A percentile compares a stretch with the other conserved stretches of the same genome.
Evolutionary conservation across 1,284 basidiomycete genomes (phyloP).

Genomic region (Sanguinoderma infundibulare): DNA sequence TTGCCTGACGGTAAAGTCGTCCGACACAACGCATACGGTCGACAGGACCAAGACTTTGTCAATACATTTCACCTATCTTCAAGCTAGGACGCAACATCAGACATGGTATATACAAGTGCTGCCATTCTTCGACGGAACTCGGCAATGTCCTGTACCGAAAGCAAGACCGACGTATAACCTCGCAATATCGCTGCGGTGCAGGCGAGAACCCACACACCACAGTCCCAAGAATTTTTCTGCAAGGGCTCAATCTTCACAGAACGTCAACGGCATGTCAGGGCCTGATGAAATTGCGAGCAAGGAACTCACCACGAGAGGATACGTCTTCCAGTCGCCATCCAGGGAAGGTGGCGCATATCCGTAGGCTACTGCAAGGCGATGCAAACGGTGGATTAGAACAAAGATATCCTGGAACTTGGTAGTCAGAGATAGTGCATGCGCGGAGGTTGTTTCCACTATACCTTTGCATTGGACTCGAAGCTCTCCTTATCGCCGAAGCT

Average conservation of each 20-base stretch:
- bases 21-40: too few relatives aligned
- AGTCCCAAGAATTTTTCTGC: not conserved
- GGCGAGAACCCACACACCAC: not conserved
- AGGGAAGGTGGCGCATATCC: not conserved
- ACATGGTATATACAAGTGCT: not conserved
- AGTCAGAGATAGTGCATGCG: not conserved
- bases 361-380: not conserved
- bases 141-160: not conserved
- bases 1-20: too few relatives aligned
- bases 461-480: not conserved
- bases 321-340: not conserved
- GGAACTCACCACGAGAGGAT: not conserved
- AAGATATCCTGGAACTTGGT: not conserved
- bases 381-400: not conserved
- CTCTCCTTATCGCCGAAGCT: not conserved
- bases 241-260: not conserved
- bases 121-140: not conserved
- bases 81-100: not conserved
- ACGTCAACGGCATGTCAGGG: too few relatives aligned
- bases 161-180: not conserved
- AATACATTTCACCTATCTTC: too few relatives aligned
- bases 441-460: not conserved
- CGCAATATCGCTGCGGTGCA: not conserved
- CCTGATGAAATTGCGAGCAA: too few relatives aligned
- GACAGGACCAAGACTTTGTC: too few relatives aligned